Evolutionary conservation across 108 stramenopile genomes (phyloP).

Genomic region (Discostella stelligeroides): DNA sequence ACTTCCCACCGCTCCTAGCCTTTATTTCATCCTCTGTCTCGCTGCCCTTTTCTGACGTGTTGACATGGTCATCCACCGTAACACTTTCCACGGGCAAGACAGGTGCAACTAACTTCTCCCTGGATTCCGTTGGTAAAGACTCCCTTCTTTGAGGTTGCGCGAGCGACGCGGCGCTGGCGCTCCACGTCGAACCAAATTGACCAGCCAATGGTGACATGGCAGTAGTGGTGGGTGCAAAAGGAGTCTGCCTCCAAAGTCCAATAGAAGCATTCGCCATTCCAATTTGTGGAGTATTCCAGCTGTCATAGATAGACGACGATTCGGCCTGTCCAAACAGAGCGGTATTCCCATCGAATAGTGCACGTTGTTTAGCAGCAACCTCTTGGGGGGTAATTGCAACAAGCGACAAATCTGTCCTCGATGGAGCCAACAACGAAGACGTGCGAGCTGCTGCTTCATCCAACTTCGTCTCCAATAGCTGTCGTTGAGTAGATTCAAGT

Average conservation of each 20-base stretch:
- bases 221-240: constrained; percentile 33
- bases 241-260: constrained; percentile 43
- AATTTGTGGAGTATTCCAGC: constrained; percentile 41
- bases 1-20: too few relatives aligned
- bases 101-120: neutral
- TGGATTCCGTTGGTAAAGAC: neutral
- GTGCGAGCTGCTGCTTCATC: neutral
- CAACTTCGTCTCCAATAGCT: neutral
- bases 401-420: neutral
- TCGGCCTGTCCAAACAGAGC: constrained; percentile 39
- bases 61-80: constrained; percentile 6
- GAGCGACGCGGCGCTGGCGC: constrained; percentile 6
- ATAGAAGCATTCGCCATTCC: constrained; percentile 32
- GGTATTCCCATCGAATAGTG: constrained; percentile 41
- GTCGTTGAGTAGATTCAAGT: neutral
- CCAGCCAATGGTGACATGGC: constrained; percentile 2
- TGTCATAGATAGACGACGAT: constrained; percentile 30
- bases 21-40: neutral
- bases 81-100: constrained; percentile 1
- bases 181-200: constrained; percentile 36
- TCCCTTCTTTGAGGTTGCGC: neutral
- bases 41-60: constrained; percentile 5
- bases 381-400: too few relatives aligned
- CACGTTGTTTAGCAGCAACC: neutral
- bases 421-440: neutral